Base-by-base conservation (phyloP, 768 basidiomycete species). In the Lepiota brunneoincarnata region DNA sequence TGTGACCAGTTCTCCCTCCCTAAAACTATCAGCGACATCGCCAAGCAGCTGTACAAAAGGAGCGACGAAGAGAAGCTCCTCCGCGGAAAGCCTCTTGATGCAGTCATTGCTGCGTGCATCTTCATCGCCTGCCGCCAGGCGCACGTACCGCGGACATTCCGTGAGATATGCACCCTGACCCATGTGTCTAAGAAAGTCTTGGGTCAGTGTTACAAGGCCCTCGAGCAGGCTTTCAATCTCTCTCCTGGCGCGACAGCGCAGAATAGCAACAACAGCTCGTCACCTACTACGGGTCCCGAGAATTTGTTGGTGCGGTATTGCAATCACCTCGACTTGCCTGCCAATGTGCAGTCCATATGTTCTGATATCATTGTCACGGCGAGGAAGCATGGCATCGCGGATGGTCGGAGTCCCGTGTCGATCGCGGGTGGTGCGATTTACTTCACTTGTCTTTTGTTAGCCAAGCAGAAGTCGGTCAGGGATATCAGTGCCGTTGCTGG, bases 391-490 rank as follows among this genome's bases (percentile, higher is more conserved):
- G 91, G 92, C 39, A 88, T 96, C 57, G 93, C 94, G 31, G 93
- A 94, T 65, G 97, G 97, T 21, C 79, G 97, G 57, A 92, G 87
- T 63, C 96, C 96, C 1, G 91, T 98, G 48, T 97, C 97, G n/a
- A 94, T 99, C 60, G 97, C 96, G n/a, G 92, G 93, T 38, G 93
- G 92, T 37, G 91, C 93, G 17, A 93, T 99, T 56, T 93, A 89
- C 74, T 98, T 98, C 72, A 91, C 91, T 26, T 91, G 90, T 64
- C 79, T 87, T 59, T 66, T 98, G 39, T 76, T 95, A 63, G 91
- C 87, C 49, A 82, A 84, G 63, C 63, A 73, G 23, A 92, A 91
- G 70, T 79, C 84, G 20, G 79, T 88, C 44, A 84, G 85, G 70
- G 93, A 98, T 64, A 94, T 99, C 64, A 89, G 89, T 58, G 74